Evolutionary conservation across 208 protist genomes (phyloP), one percentile per base, ranked within the genome.

Genomic region (Trypanosomatidae sp.): DNA sequence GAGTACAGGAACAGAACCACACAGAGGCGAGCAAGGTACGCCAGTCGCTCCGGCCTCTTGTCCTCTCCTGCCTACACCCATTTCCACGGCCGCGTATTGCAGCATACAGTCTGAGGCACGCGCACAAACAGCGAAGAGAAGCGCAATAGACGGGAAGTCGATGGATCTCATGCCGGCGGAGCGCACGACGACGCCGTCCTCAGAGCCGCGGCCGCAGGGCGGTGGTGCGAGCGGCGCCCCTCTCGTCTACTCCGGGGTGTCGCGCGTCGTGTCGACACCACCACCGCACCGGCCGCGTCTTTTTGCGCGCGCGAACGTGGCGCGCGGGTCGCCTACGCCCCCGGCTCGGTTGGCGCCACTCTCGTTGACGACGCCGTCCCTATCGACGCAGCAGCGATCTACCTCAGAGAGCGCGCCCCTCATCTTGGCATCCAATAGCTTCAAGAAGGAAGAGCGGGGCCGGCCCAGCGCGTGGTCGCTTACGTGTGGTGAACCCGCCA

Each of bases 311-410:
- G 44, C 58, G 10, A 58, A 33, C 1, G 66, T 60, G 10, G 66
- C 65, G 7, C 65, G 64, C 49, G 58, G 41, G 47, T 74, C 76
- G 2, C 70, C 76, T 17, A 47, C 76, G 25, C 76, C 76, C 2
- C 76, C 76, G 6, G 70, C 70, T 12, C 76, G 76, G 44, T 62
- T 84, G 28, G 70, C 74, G 9, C 74, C 80, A 1, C 41, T 79
- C 44, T 36, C 66, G 6, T 68, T 62, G 50, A 56, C 52, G 25
- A 59, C 15, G 10, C 62, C 33, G 22, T 25, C 50, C 30, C 41
- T 62, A 36, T 55, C 49, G 25, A 2, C 22, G 28, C 62, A 28
- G 41, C 25, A 41, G 12, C 62, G 12, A 52, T 25, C n/a, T 44
- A 13, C 28, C 6, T 68, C 28, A 10, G 13, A 53, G 13, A 53